Base-by-base conservation (phyloP, 169 alveolate species). In the Fabrea salina region DNA sequence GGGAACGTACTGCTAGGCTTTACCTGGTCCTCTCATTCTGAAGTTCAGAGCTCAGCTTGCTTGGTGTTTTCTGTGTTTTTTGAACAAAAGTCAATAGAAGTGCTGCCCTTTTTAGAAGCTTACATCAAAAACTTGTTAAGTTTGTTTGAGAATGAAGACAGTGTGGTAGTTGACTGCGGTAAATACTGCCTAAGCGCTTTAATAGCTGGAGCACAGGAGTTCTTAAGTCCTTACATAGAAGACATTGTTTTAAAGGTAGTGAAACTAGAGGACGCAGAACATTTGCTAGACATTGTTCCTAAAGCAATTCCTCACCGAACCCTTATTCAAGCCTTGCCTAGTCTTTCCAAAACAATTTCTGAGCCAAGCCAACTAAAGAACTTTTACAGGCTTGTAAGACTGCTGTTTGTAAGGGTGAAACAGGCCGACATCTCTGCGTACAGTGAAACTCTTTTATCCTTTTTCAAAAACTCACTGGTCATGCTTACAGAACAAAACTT, bases 51-150 rank as follows among this genome's bases (percentile, higher is more conserved):
- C 3, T 25, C 74, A 13, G 49, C 51, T 35, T 32, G 74, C 32
- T 30, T 61, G 8, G 11, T 25, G 2, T 61, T 61, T 5, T 61
- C 74, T 7, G 50, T 30, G 22, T 61, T 61, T 61, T 61, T 61
- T 27, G 13, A 30, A 32, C 54, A 27, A 32, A 61, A 61, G 4
- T 33, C 43, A 35, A 11, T 35, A 16, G 78, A 68, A 1, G 8
- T 40, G 40, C 67, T 68, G 32, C 78, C 78, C n/a, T 68, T 43
- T 68, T 8, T 68, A 1, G 59, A 37, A 30, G n/a, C 59, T 16
- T 68, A 19, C 44, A 8, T 68, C 8, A 13, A n/a, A 7, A 8
- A 13, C 13, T 1, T 44, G 13, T 22, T 68, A 0, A 33, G 19
- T 13, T n/a, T 47, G 11, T 19, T 16, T 19, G 35, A 13, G 13